Percentiles rank a stretch among this genome's conserved stretches.
These are phyloP conservation scores for Brassica nigra DNA, from an alignment of 345 rosid species.

Conservation along the genomic window DNA sequence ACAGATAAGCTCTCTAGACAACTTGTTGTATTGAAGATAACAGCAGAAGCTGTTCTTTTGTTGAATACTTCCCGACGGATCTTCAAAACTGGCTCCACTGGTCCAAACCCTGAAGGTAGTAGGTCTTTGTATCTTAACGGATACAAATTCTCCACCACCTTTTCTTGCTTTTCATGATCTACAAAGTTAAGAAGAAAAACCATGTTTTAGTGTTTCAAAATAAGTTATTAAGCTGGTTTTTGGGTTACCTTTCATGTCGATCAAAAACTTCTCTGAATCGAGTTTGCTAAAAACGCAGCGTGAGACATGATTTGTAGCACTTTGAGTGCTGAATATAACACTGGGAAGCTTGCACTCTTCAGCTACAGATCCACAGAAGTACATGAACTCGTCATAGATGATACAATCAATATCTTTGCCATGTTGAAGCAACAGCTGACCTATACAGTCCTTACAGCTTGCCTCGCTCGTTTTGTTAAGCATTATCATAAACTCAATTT, in stretches of 20 bases:
- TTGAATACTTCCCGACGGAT: not conserved
- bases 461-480: constrained; percentile 10
- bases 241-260: constrained; percentile 24
- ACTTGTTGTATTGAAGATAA: constrained; percentile 30
- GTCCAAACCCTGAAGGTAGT: not conserved
- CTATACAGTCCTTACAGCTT: constrained; percentile 17
- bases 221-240: not conserved
- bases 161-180: constrained; percentile 16
- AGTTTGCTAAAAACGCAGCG: constrained; percentile 2
- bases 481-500: not conserved
- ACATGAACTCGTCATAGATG: constrained; percentile 30
- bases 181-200: not conserved
- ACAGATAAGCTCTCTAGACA: constrained; percentile 19
- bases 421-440: constrained; percentile 8
- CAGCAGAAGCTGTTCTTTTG: constrained; percentile 24
- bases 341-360: constrained; percentile 20
- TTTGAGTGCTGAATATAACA: constrained; percentile 26
- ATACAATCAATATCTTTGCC: constrained; percentile 7
- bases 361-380: constrained; percentile 23
- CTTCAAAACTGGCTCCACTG: not conserved
- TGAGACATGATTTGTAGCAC: constrained; percentile 27
- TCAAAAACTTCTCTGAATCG: constrained; percentile 5
- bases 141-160: constrained; percentile 21
- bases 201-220: not conserved
- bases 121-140: constrained; percentile 33